phyloP scores from a whole-genome alignment of 306 rosid genomes.

The Lablab purpureus region DNA sequence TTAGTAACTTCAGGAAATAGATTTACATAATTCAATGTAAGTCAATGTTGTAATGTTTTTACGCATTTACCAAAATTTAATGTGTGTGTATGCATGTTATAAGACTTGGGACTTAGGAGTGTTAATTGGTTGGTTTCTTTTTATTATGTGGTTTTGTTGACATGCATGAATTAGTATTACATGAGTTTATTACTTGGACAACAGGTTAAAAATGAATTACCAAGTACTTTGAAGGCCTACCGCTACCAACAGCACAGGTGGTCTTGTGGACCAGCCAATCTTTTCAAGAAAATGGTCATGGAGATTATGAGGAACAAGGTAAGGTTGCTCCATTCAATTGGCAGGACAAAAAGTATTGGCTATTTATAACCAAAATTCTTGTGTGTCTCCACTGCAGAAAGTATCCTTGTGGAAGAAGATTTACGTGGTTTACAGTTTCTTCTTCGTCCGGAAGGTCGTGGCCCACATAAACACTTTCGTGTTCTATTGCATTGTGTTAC shows the following conservation, averaged over 20 bases:
- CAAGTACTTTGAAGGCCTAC: conserved; percentile 94
- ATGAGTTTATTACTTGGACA: neutral
- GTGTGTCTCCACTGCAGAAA: conserved; percentile 62
- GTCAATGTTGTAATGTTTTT: neutral
- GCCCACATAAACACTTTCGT: conserved; percentile 82
- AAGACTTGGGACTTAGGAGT: neutral
- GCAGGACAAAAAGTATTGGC: neutral
- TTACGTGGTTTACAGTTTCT: conserved; percentile 88
- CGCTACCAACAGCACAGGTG: conserved; percentile 91
- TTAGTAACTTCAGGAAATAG: too few species aligned
- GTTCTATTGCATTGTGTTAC: conserved; percentile 79
- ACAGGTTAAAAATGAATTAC: conserved; percentile 87
- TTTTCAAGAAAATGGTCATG: conserved; percentile 75
- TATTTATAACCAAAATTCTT: conserved; percentile 5
- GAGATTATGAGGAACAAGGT: conserved; percentile 85
- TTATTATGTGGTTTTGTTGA: neutral
- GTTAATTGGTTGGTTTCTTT: neutral
- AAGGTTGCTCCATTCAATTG: neutral
- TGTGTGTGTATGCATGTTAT: neutral
- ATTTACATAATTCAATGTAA: conserved; percentile 6
- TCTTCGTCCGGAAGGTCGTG: conserved; percentile 81
- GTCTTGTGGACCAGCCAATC: conserved; percentile 98
- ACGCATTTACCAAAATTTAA: neutral
- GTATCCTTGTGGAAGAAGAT: conserved; percentile 80
- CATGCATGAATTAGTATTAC: neutral